Base-by-base conservation (phyloP, 1,139 yeast species). In the Zygosaccharomyces pseudobailii region DNA sequence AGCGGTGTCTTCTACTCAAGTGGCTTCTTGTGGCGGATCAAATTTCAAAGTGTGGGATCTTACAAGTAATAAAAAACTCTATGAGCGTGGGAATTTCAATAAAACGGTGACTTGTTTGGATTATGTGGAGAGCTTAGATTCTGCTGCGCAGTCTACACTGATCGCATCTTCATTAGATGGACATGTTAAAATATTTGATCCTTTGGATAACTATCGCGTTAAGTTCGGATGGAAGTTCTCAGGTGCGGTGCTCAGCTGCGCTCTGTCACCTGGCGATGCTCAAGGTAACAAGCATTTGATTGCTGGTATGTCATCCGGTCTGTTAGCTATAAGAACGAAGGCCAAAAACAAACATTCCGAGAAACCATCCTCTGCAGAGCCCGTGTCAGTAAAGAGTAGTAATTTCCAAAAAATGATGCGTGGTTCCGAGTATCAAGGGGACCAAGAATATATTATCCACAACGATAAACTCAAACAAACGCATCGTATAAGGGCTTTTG, bases 151-250 rank as follows among this genome's bases (percentile, higher is more conserved):
- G 54, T 75, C 82, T 43, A 95, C 96, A 8, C 72, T 92, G 45
- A 69, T 92, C 43, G 97, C 95, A 6, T 97, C 97, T 21, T 90
- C 97, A 0, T 74, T 92, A 51, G 98, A 92, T 68, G 98, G 98
- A 17, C 98, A 92, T 67, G 96, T 92, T 49, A 92, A 92, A 68
- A 89, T 90, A 40, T 87, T 92, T 66, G 97, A 90, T 67, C 80
- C 87, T 31, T 71, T 80, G 32, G 75, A 84, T 23, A 72, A 84
- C 41, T 92, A 95, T 90, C 86, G 85, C 52, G 96, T 90, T 54
- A 87, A 85, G 65, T 92, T 89, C 66, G 97, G 97, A 37, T 92
- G 97, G 97, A 92, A 90, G 67, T 90, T 86, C 62, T 96, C 96
- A 35, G 89, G 94, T 13, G 95, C 95, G 36, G 96, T 92, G 0